Evolutionary conservation across 768 basidiomycete species (phyloP).

Genomic region (Lyophyllum atratum): DNA sequence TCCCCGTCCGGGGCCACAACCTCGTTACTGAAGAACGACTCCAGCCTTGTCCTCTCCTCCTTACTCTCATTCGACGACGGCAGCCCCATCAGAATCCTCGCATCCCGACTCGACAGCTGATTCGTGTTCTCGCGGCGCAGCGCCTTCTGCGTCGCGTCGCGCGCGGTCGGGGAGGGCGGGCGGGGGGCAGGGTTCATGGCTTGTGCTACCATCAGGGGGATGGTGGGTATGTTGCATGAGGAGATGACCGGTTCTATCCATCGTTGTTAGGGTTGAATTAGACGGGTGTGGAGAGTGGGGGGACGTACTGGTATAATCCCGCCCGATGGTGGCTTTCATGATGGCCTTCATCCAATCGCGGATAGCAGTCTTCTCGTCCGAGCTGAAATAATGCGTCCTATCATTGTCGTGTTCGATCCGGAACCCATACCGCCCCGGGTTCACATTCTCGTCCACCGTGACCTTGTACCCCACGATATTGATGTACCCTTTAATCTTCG

Average conservation of each 20-base stretch:
- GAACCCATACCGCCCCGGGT: constrained; percentile 95
- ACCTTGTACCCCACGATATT: constrained; percentile 92
- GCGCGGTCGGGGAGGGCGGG: constrained; percentile 88
- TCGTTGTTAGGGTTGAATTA: constrained; percentile 16
- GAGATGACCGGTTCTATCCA: constrained; percentile 86
- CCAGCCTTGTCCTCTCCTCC: constrained; percentile 50
- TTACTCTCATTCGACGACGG: constrained; percentile 36
- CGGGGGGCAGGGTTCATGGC: constrained; percentile 95
- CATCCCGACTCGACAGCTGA: constrained; percentile 79
- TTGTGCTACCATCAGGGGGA: constrained; percentile 92
- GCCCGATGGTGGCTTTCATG: constrained; percentile 96
- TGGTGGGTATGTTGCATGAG: constrained; percentile 95
- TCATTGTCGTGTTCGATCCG: constrained; percentile 87
- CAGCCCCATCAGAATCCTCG: constrained; percentile 72
- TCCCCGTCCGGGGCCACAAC: constrained; percentile 21
- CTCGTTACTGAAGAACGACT: constrained; percentile 58
- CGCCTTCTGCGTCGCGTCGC: constrained; percentile 87
- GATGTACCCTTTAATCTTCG: constrained; percentile 95
- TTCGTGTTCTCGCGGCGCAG: constrained; percentile 83
- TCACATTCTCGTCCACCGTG: constrained; percentile 86
- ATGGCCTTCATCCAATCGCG: constrained; percentile 99
- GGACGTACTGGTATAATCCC: constrained; percentile 86
- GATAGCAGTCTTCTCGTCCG: constrained; percentile 79
- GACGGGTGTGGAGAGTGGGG: background rate
- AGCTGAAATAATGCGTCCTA: constrained; percentile 89